Conservation (phyloP, 163 green algal genomes). For the Prototheca wickerhamii region DNA sequence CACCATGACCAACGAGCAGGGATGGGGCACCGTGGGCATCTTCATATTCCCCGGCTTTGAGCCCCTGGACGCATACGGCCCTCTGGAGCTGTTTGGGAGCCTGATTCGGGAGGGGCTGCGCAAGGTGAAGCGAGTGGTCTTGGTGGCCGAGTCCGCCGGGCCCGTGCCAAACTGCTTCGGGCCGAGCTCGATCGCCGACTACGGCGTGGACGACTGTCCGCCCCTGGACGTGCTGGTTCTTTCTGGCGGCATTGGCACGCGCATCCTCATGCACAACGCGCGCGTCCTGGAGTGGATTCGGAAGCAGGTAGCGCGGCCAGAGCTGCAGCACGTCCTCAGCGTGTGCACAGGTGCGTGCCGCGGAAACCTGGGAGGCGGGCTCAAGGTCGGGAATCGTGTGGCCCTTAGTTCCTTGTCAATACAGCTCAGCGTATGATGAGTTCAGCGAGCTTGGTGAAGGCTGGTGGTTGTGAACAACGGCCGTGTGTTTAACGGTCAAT, state of each 20-base stretch:
- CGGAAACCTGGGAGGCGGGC: too few species aligned
- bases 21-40: slow-evolving; percentile 11
- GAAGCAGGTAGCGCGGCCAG: not conserved
- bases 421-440: too few species aligned
- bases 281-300: slow-evolving; percentile 1
- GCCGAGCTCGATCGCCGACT: not conserved
- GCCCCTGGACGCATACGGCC: slow-evolving; percentile 18
- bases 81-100: slow-evolving; percentile 17
- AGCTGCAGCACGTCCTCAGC: slow-evolving; percentile 15
- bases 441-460: not conserved
- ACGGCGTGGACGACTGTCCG: slow-evolving; percentile 3
- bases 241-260: slow-evolving; percentile 19
- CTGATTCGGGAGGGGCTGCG: slow-evolving; percentile 1
- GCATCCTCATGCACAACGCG: slow-evolving; percentile 9
- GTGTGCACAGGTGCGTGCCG: slow-evolving; percentile 24
- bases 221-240: slow-evolving; percentile 22
- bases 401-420: too few species aligned
- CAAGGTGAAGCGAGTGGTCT: slow-evolving; percentile 7
- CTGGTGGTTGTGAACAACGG: not conserved
- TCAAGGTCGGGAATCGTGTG: too few species aligned
- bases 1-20: not conserved
- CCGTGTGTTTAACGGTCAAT: not conserved
- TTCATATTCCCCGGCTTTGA: slow-evolving; percentile 24
- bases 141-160: slow-evolving; percentile 10
- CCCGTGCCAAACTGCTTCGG: slow-evolving; percentile 14